A percentile compares a stretch with the other conserved stretches of the same genome.
Conservation (phyloP, 345 rosid genomes). For the Reutealis trisperma region DNA sequence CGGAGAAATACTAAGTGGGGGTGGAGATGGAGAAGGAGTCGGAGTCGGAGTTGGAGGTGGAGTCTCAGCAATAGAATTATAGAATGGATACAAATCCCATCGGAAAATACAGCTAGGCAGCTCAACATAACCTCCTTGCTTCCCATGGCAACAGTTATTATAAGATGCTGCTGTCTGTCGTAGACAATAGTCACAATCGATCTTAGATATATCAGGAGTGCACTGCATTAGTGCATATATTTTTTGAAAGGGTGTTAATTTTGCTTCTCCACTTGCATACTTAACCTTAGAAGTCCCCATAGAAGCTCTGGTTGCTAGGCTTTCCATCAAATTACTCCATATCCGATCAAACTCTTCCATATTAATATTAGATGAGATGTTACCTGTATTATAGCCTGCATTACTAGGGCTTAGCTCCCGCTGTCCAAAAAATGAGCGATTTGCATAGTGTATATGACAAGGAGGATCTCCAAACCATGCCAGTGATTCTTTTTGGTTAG, state of each 20-base stretch:
- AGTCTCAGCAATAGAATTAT: conserved; percentile 17
- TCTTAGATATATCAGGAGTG: conserved; percentile 49
- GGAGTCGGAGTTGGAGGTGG: conserved; percentile 16
- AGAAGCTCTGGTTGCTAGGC: conserved; percentile 23
- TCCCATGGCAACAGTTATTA: conserved; percentile 27
- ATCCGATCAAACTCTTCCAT: conserved; percentile 15
- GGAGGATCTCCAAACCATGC: conserved; percentile 28
- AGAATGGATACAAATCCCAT: conserved; percentile 51
- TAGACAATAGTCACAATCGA: conserved; percentile 39
- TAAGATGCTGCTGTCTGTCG: conserved; percentile 3
- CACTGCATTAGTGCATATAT: conserved; percentile 52
- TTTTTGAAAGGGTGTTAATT: conserved; percentile 1
- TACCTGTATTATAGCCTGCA: background rate
- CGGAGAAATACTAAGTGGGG: background rate
- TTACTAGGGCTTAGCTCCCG: conserved; percentile 23
- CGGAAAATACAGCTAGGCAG: conserved; percentile 50
- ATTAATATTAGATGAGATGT: conserved; percentile 17
- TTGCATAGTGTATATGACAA: conserved; percentile 45
- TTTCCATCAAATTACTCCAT: conserved; percentile 37
- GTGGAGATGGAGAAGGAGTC: background rate
- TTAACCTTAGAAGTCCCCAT: conserved; percentile 32
- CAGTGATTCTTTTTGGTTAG: conserved; percentile 39
- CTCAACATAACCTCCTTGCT: conserved; percentile 40
- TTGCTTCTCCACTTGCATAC: conserved; percentile 37
- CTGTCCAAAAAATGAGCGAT: conserved; percentile 26